These are phyloP conservation scores for Zasmidium cellare DNA, from an alignment of 2,329 filamentous ascomycete genomes.

Conservation along the genomic window DNA sequence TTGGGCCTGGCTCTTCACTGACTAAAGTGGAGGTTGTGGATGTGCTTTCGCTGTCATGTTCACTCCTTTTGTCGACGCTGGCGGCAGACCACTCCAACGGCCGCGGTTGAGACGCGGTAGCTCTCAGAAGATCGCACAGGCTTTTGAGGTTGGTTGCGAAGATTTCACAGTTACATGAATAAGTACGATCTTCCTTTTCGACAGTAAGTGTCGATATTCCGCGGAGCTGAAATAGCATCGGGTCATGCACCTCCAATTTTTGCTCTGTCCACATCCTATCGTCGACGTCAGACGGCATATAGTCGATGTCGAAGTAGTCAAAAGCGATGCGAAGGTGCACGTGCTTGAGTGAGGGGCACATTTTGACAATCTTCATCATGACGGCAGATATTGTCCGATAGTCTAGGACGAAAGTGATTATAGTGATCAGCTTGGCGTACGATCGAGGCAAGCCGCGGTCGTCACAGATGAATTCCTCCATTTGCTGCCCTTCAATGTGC, in stretches of 20 bases:
- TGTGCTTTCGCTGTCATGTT: background rate
- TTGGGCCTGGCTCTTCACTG: background rate
- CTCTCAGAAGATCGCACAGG: background rate
- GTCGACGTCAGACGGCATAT: too few species aligned
- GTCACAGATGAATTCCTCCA: background rate
- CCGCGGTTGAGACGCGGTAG: background rate
- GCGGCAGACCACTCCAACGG: background rate
- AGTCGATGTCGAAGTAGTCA: background rate
- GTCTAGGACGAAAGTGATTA: background rate
- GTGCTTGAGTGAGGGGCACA: background rate
- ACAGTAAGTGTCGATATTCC: too few species aligned
- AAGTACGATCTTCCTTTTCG: too few species aligned
- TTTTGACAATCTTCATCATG: background rate
- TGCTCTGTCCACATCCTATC: too few species aligned
- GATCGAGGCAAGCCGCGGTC: background rate
- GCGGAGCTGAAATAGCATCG: too few species aligned
- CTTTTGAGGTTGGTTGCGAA: background rate
- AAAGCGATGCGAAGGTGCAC: background rate
- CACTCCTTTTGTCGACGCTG: background rate
- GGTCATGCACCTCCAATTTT: too few species aligned
- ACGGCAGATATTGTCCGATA: background rate
- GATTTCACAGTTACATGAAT: background rate
- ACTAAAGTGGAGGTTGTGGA: background rate
- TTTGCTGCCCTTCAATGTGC: background rate
- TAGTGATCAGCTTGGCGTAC: background rate